Base-by-base conservation (phyloP, 352 stramenopile genomes). In the Peronospora belbahrii region DNA sequence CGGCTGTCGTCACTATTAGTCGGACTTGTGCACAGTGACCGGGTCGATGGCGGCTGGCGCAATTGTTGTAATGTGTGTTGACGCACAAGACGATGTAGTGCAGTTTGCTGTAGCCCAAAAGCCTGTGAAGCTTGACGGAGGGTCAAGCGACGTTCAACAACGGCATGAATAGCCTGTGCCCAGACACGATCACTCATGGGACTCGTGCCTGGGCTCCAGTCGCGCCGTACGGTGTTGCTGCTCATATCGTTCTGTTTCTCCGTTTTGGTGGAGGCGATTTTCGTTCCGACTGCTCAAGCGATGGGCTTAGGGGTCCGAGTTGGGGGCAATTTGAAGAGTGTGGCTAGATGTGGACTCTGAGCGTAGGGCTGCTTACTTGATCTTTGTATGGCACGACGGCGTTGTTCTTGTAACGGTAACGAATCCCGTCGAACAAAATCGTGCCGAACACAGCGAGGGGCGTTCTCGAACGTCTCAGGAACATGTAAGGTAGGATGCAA, bases 81-180 rank as follows among this genome's bases (percentile, higher is more conserved):
- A 25, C 70, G 74, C 32, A 85, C 71, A 45, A 77, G 64, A 15
- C 74, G 76, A 28, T 85, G 65, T 17, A 85, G 70, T 35, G 69
- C 77, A 59, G 71, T 59, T 53, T 82, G 69, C 36, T 88, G 74
- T 24, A 88, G 56, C 18, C 71, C 76, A 42, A 74, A 85, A 51
- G 71, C 54, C 48, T 85, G 70, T 9, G 76, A 60, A 14, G 74
- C 73, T 23, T 64, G 62, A 37, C 71, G 71, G 5, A 85, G 56
- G 20, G 64, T 79, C 42, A 85, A 73, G 22, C 79, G 78, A 49
- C 79, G 67, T 22, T 84, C 64, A 27, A 63, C 74, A 37, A 88
- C 73, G 38, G 73, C 71, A 38, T 76, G 71, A 43, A 85, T 69
- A 38, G 70, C 76, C 24, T 73, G 67, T n/a, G 74, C 72, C 76